Percentiles rank a stretch among this genome's conserved stretches.
Conservation (phyloP, 495 filamentous ascomycete genomes). For the Chaetomium fimeti region DNA sequence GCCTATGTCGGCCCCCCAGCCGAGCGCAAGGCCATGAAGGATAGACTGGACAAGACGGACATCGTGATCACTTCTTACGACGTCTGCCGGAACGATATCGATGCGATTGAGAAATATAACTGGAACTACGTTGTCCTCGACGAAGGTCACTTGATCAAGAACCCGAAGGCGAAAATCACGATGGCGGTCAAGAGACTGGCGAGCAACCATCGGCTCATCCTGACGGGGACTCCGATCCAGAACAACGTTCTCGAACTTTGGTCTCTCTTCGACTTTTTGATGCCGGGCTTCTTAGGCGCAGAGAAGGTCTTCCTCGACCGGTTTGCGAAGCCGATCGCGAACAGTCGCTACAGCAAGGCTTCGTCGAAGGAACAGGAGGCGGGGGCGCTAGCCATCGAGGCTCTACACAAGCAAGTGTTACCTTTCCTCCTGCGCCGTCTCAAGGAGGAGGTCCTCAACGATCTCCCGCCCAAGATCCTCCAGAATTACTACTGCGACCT, state of each 20-base stretch:
- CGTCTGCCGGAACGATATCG: conserved; percentile 90
- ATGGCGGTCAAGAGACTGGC: conserved; percentile 81
- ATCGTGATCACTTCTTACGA: conserved; percentile 97
- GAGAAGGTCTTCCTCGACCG: conserved; percentile 98
- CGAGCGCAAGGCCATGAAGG: conserved; percentile 68
- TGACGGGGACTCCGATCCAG: conserved; percentile 97
- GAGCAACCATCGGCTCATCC: conserved; percentile 91
- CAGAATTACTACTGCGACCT: conserved; percentile 99
- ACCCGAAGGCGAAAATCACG: conserved; percentile 90
- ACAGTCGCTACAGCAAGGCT: conserved; percentile 89
- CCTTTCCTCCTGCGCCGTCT: conserved; percentile 94
- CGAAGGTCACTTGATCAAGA: conserved; percentile 98
- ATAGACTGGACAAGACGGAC: conserved; percentile 70
- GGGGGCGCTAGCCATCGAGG: conserved; percentile 92
- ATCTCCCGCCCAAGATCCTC: conserved; percentile 95
- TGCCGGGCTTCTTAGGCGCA: conserved; percentile 97
- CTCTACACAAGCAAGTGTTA: conserved; percentile 94
- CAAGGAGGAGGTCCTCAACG: conserved; percentile 96
- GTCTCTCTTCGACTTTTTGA: conserved; percentile 97
- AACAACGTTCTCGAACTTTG: conserved; percentile 96
- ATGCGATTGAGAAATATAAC: conserved; percentile 73
- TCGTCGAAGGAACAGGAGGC: conserved; percentile 98
- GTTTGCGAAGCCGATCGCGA: conserved; percentile 96
- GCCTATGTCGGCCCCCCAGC: conserved; percentile 86
- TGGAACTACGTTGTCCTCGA: conserved; percentile 99